These are phyloP conservation scores for Ascochyta koolunga DNA, from an alignment of 2,329 filamentous ascomycete species.

Conservation along the genomic window DNA sequence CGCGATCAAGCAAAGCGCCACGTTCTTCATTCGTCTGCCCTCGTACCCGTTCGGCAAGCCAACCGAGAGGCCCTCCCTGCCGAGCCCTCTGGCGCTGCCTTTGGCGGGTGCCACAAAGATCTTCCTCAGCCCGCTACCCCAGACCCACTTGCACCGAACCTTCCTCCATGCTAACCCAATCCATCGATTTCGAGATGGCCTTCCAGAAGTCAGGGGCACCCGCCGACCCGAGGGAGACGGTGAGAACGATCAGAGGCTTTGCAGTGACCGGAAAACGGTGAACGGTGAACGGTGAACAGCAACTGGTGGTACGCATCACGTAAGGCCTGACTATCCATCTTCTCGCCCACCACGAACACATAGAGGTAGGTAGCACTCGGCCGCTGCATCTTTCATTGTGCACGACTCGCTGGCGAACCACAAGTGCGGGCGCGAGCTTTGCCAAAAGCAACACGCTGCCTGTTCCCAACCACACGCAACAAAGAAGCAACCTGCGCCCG, in stretches of 20 bases:
- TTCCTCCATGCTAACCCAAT: conserved; percentile 1
- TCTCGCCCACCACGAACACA: not conserved
- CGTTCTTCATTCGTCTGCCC: conserved; percentile 4
- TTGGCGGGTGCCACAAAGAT: conserved; percentile 15
- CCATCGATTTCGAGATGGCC: not conserved
- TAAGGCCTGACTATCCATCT: not conserved
- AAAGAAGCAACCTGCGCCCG: conserved; percentile 1
- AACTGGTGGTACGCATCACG: not conserved
- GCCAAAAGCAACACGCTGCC: conserved; percentile 6
- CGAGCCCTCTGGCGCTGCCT: conserved; percentile 4
- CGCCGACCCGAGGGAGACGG: not conserved
- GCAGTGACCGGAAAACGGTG: not conserved
- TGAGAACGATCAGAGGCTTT: not conserved
- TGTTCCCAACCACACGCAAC: conserved; percentile 9
- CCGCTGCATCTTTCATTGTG: not conserved
- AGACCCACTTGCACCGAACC: conserved; percentile 8
- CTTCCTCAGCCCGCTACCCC: conserved; percentile 17
- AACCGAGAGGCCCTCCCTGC: conserved; percentile 14
- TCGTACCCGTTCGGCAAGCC: conserved; percentile 17
- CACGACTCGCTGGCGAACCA: conserved; percentile 3
- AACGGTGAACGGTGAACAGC: not conserved
- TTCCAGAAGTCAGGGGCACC: conserved; percentile 6
- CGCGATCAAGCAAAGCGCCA: conserved; percentile 2
- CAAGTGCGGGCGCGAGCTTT: not conserved
- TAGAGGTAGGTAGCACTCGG: not conserved